phyloP scores from a whole-genome alignment of 1,139 yeast species.

The Yamadazyma oceani region DNA sequence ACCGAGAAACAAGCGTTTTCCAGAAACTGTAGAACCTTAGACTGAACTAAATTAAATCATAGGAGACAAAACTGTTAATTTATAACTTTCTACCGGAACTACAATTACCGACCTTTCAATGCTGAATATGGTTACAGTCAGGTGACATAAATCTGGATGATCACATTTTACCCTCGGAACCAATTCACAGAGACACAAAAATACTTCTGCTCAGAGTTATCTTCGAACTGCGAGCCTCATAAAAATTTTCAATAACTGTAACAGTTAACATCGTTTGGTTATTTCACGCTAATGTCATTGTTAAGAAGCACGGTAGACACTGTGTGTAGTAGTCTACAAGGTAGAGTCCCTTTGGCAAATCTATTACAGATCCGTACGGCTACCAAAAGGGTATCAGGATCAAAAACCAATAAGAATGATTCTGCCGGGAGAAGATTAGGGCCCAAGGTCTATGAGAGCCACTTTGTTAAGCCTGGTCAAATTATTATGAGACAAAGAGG shows the following conservation, averaged over 20 bases:
- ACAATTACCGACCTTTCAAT: too few relatives aligned
- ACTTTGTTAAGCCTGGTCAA: slow-evolving; percentile 71
- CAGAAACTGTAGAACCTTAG: too few relatives aligned
- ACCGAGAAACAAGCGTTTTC: too few relatives aligned
- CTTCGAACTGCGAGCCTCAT: neutral
- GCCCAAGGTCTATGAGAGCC: slow-evolving; percentile 79
- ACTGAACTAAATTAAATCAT: too few relatives aligned
- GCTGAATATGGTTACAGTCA: too few relatives aligned
- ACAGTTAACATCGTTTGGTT: neutral
- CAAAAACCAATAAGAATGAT: slow-evolving; percentile 88
- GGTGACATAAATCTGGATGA: too few relatives aligned
- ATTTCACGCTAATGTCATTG: slow-evolving; percentile 5
- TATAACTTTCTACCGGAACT: too few relatives aligned
- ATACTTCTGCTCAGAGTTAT: neutral
- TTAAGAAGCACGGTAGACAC: slow-evolving; percentile 4
- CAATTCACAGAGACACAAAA: too few relatives aligned
- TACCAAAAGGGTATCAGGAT: slow-evolving; percentile 91
- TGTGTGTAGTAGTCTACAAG: neutral
- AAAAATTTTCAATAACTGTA: neutral
- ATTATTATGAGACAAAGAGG: slow-evolving; percentile 95
- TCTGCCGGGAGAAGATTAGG: slow-evolving; percentile 96
- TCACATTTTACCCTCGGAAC: too few relatives aligned
- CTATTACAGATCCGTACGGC: slow-evolving; percentile 68
- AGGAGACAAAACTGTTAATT: too few relatives aligned
- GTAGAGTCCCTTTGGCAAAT: neutral